A percentile compares a stretch with the other conserved stretches of the same genome.
These are phyloP conservation scores for Cystobasidiaceae sp. DNA, from an alignment of 1,284 basidiomycete species.

Conservation along the genomic window DNA sequence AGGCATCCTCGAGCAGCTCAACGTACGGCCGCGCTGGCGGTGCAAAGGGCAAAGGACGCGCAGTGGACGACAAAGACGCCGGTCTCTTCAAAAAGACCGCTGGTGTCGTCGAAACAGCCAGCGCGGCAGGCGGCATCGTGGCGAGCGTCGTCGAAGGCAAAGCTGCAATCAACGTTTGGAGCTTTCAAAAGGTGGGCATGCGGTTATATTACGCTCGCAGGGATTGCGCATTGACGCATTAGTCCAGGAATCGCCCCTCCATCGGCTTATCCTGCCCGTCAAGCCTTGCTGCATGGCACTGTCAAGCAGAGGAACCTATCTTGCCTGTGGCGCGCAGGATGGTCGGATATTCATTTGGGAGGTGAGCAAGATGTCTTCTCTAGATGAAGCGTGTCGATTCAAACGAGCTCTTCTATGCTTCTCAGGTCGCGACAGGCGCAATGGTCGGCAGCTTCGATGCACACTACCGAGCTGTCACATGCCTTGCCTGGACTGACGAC, in stretches of 20 bases:
- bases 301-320: slow-evolving; percentile 66
- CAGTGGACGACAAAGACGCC: slow-evolving; percentile 2
- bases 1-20: not conserved
- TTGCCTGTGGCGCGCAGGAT: slow-evolving; percentile 78
- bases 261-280: slow-evolving; percentile 55
- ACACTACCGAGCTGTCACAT: slow-evolving; percentile 82
- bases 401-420: not conserved
- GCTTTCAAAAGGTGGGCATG: slow-evolving; percentile 23
- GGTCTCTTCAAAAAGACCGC: slow-evolving; percentile 9
- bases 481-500: slow-evolving; percentile 75
- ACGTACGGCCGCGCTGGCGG: slow-evolving; percentile 12
- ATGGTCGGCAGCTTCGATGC: slow-evolving; percentile 87
- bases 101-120: slow-evolving; percentile 4
- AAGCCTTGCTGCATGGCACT: slow-evolving; percentile 72
- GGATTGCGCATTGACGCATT: not conserved
- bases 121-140: slow-evolving; percentile 24
- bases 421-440: slow-evolving; percentile 72
- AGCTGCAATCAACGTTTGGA: slow-evolving; percentile 29
- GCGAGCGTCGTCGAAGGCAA: slow-evolving; percentile 23
- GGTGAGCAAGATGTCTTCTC: slow-evolving; percentile 51
- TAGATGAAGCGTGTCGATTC: not conserved
- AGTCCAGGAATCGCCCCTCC: slow-evolving; percentile 28
- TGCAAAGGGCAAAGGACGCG: slow-evolving; percentile 14
- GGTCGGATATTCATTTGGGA: slow-evolving; percentile 95
- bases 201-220: not conserved